phyloP scores from a whole-genome alignment of 2,329 filamentous ascomycete genomes.

The Cyanodermella asteris region DNA sequence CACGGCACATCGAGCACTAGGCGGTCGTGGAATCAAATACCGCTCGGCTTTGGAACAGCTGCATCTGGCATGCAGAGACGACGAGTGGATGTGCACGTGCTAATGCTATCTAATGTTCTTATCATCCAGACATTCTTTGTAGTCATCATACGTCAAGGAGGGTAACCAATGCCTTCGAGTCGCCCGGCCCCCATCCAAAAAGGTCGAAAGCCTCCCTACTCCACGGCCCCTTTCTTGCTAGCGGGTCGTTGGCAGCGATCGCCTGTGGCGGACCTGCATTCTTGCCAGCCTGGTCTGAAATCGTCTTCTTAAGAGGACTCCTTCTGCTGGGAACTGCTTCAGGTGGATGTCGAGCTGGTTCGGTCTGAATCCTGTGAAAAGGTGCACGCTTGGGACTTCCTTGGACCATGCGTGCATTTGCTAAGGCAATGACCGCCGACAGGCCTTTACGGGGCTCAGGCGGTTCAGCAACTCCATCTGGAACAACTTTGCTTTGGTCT shows the following conservation, averaged over 20 bases:
- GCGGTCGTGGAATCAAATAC: too few species aligned
- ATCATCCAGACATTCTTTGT: not conserved
- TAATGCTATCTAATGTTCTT: too few species aligned
- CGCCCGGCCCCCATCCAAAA: constrained; percentile 6
- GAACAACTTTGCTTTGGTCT: too few species aligned
- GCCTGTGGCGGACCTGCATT: not conserved
- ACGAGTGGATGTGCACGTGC: too few species aligned
- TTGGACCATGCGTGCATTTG: too few species aligned
- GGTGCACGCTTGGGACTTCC: not conserved
- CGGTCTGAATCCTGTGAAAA: not conserved
- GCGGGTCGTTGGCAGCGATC: too few species aligned
- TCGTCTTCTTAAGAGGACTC: not conserved
- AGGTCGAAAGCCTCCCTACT: constrained; percentile 7
- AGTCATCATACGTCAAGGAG: not conserved
- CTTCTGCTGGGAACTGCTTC: constrained; percentile 1
- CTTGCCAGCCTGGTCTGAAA: not conserved
- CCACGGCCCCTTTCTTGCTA: constrained; percentile 4
- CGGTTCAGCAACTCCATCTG: too few species aligned
- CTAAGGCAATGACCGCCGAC: too few species aligned
- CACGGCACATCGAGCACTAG: too few species aligned
- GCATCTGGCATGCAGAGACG: too few species aligned
- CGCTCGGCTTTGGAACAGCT: too few species aligned
- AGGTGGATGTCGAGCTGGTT: constrained; percentile 1
- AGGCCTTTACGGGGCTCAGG: too few species aligned
- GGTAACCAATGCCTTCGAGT: not conserved